phyloP scores from a whole-genome alignment of 768 basidiomycete species.

The Leccinum uliginosum region DNA sequence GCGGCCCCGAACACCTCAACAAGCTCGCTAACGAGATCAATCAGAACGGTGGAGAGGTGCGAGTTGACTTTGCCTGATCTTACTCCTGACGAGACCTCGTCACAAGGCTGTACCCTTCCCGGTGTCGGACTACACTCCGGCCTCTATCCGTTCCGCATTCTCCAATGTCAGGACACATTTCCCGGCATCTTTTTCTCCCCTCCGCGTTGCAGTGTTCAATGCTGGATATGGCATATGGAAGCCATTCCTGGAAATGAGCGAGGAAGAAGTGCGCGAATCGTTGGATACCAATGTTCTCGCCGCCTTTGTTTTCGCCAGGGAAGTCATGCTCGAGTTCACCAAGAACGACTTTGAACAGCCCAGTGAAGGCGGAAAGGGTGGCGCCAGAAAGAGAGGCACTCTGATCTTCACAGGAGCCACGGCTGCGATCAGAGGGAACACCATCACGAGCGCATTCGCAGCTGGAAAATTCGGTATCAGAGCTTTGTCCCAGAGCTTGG shows the following conservation, averaged over 20 bases:
- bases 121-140: constrained; percentile 44
- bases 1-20: constrained; percentile 49
- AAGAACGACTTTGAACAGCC: constrained; percentile 43
- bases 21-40: constrained; percentile 53
- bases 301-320: constrained; percentile 61
- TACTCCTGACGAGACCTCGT: neutral
- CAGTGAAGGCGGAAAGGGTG: constrained; percentile 34
- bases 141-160: constrained; percentile 50
- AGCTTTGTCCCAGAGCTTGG: constrained; percentile 64
- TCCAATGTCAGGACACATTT: constrained; percentile 41
- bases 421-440: constrained; percentile 59
- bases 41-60: constrained; percentile 53
- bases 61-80: constrained; percentile 5
- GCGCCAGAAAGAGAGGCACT: constrained; percentile 56
- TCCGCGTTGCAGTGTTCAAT: constrained; percentile 66
- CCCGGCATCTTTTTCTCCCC: constrained; percentile 42
- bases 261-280: constrained; percentile 49
- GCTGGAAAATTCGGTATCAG: constrained; percentile 61
- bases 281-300: constrained; percentile 52
- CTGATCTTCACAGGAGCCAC: constrained; percentile 75
- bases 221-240: constrained; percentile 56
- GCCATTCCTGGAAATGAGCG: constrained; percentile 60
- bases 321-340: constrained; percentile 56
- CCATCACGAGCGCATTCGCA: constrained; percentile 55
- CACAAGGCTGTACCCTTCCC: constrained; percentile 60